phyloP scores from a whole-genome alignment of 305 asterid genomes.

The Fraxinus nigra region DNA sequence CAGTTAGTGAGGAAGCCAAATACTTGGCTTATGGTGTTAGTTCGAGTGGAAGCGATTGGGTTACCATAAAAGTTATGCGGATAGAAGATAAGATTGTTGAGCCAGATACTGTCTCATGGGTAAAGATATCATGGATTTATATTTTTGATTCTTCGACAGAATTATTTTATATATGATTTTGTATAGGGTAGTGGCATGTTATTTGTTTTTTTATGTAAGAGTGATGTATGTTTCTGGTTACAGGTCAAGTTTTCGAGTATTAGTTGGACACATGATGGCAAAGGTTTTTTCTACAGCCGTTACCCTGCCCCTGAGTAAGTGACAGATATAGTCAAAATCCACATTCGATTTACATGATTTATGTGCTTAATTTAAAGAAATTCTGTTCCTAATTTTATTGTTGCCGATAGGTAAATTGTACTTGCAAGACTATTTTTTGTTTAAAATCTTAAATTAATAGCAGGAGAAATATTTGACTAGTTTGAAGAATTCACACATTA shows the following conservation, averaged over 20 bases:
- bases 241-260: slow-evolving; percentile 83
- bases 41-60: slow-evolving; percentile 97
- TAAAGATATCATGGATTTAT: slow-evolving; percentile 20
- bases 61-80: slow-evolving; percentile 70
- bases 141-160: neutral
- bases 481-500: neutral
- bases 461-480: neutral
- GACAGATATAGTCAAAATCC: neutral
- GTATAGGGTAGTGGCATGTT: neutral
- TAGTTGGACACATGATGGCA: slow-evolving; percentile 84
- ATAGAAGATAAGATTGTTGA: slow-evolving; percentile 57
- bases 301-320: slow-evolving; percentile 86
- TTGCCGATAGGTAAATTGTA: neutral
- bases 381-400: neutral
- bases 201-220: neutral
- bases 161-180: slow-evolving; percentile 7
- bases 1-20: slow-evolving; percentile 83
- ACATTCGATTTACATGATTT: slow-evolving; percentile 12
- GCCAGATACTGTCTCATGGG: slow-evolving; percentile 83
- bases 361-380: neutral
- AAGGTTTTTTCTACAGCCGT: slow-evolving; percentile 92
- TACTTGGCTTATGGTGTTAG: slow-evolving; percentile 79
- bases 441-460: neutral
- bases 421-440: neutral
- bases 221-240: slow-evolving; percentile 8